Evolutionary conservation across 2,329 filamentous ascomycete species (phyloP).

Genomic region (Colletotrichum sojae): DNA sequence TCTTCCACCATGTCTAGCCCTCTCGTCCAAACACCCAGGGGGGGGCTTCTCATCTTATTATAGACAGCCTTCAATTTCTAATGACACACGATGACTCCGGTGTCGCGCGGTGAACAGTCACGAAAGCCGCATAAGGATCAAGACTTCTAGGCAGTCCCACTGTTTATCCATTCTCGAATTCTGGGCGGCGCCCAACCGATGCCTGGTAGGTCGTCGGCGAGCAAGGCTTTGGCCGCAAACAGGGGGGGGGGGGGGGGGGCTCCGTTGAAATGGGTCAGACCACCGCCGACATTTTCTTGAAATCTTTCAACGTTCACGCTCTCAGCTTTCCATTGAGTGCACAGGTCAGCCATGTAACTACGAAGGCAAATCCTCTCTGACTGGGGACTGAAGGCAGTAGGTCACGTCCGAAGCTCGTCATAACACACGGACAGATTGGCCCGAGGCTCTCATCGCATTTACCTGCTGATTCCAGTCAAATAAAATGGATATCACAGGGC

Average conservation of each 20-base stretch:
- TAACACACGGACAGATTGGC: too few relatives aligned
- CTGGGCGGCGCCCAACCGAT: not conserved
- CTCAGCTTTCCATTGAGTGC: too few relatives aligned
- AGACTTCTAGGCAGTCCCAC: not conserved
- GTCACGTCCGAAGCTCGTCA: too few relatives aligned
- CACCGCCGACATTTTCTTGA: too few relatives aligned
- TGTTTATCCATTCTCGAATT: not conserved
- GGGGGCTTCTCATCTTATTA: not conserved
- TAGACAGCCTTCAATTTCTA: accelerated
- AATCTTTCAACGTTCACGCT: too few relatives aligned
- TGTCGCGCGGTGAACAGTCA: constrained; percentile 20
- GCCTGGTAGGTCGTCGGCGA: constrained; percentile 1
- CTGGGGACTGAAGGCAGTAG: too few relatives aligned
- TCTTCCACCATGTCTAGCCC: not conserved
- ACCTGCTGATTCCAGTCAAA: not conserved
- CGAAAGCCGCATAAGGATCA: constrained; percentile 3
- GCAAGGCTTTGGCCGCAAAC: not conserved
- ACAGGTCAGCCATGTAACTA: too few relatives aligned
- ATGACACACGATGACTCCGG: not conserved
- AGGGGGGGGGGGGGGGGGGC: not conserved
- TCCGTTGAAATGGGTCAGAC: too few relatives aligned
- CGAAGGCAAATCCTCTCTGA: too few relatives aligned
- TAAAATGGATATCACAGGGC: not conserved
- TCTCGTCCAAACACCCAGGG: not conserved
- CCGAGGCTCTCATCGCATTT: too few relatives aligned